Evolutionary conservation across 257 asterid genomes (phyloP), one percentile per base, ranked within the genome.

Genomic region (Gentiana straminea): DNA sequence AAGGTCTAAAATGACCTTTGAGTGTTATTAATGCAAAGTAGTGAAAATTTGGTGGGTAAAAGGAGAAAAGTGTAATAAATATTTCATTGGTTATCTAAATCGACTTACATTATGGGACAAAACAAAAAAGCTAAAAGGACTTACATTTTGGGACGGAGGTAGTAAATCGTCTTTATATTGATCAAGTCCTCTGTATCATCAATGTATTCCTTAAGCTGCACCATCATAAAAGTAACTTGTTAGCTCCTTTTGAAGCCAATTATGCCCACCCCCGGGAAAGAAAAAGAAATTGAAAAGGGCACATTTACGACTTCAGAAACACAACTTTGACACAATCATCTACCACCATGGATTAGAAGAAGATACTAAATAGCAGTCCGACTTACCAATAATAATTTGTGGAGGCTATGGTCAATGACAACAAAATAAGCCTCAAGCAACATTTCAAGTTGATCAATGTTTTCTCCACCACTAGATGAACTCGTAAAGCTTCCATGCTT

Each of bases 121-220:
- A 15, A 15, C 24, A 15, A 15, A 15, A 15, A 15, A 15, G 24
- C 24, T 15, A 15, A 15, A 15, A 15, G 24, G 24, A 15, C 24
- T 15, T 15, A 24, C 24, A 24, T 24, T 24, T 24, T 24, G 24
- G 24, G 24, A 24, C 24, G 24, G 24, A 24, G 24, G 0, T 24
- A 24, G 24, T 24, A 24, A 24, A 24, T 97, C 86, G 85, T 86
- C 55, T 92, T 92, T 66, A 92, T 75, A 81, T 85, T 92, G 84
- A 92, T 88, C 32, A 92, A 77, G 77, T 88, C 98, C 84, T 92
- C 99, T 0, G 99, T 92, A 64, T 92, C 99, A 34, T 92, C 97
- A 35, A 92, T 92, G 53, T 92, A 92, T 69, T 92, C 99, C 75
- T 88, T 92, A 64, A 92, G 99, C 99, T 92, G 94, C 78, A 73